Evolutionary conservation across 1,284 basidiomycete species (phyloP).

Genomic region (Mycocalia duriaeana): DNA sequence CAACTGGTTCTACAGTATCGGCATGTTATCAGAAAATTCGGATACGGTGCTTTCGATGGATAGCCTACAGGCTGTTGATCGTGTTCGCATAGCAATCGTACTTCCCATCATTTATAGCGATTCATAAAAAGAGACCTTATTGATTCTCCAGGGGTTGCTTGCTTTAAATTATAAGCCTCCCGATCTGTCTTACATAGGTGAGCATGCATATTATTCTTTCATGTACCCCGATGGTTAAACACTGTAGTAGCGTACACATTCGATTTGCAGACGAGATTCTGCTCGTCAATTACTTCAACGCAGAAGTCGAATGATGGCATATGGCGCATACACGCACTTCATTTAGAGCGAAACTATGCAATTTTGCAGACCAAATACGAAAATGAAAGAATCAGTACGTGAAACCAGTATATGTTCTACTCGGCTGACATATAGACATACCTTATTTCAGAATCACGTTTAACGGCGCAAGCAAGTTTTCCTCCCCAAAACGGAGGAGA

Average conservation of each 20-base stretch:
- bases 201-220: slow-evolving; percentile 10
- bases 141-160: slow-evolving; percentile 29
- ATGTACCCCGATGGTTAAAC: no score
- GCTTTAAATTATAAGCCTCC: slow-evolving; percentile 37
- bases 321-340: slow-evolving; percentile 43
- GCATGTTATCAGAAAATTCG: no score
- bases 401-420: background rate
- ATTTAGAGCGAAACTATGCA: slow-evolving; percentile 37
- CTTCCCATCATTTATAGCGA: slow-evolving; percentile 7
- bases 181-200: slow-evolving; percentile 39
- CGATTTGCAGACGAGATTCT: slow-evolving; percentile 36
- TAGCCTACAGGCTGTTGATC: no score
- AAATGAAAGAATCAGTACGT: slow-evolving; percentile 37
- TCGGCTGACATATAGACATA: no score
- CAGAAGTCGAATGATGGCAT: slow-evolving; percentile 21
- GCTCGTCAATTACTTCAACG: slow-evolving; percentile 19
- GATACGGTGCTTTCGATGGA: no score
- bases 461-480: no score
- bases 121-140: slow-evolving; percentile 4
- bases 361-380: slow-evolving; percentile 36
- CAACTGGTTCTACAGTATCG: no score
- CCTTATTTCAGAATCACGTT: no score
- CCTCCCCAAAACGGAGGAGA: no score
- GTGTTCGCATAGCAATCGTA: slow-evolving; percentile 27
- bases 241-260: slow-evolving; percentile 43